Base-by-base conservation (phyloP, 1,284 basidiomycete species). In the Cerrena zonata region DNA sequence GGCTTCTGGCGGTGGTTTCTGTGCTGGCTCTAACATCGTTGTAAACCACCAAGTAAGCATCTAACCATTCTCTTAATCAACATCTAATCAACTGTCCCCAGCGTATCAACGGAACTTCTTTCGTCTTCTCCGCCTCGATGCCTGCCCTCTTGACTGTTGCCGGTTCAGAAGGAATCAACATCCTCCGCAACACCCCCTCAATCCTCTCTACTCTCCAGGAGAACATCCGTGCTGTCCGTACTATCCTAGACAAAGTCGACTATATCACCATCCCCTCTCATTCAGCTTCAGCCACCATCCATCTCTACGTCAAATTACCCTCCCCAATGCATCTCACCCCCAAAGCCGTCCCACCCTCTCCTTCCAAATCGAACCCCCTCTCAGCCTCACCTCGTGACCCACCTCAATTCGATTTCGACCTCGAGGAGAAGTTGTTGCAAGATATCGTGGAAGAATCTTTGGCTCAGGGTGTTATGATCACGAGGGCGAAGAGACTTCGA, bases 91-190 rank as follows among this genome's bases (percentile, higher is more conserved):
- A 34, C 4, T 43, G 18, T n/a, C n/a, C 23, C 13, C 34, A 96
- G 82, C 94, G 94, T 44, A 98, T 98, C 79, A 99, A 99, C 67
- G 94, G 92, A 21, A 86, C 92, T 2, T 86, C 93, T 0, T 95
- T 93, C 61, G 93, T 99, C 52, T 99, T 94, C 74, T 97, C 95
- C 1, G 96, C 96, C 7, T 86, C 95, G 1, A 84, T 96, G 70
- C 96, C 96, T 0, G 84, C 93, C 1, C 78, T 96, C 48, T 82
- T 98, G 45, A 87, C 92, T 13, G 92, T 92, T 54, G 85, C 89
- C 54, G 89, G 86, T 1, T 92, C 89, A 0, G 86, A 91, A 60
- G 90, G 85, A 7, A 89, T 98, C 63, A 79, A 80, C 56, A 80
- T 90, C 56, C 76, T 97, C 52, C 78, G 79, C 41, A 78, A 78